These are phyloP conservation scores for Macadamia integrifolia DNA, from an alignment of 164 flowering plant species.

Conservation along the genomic window DNA sequence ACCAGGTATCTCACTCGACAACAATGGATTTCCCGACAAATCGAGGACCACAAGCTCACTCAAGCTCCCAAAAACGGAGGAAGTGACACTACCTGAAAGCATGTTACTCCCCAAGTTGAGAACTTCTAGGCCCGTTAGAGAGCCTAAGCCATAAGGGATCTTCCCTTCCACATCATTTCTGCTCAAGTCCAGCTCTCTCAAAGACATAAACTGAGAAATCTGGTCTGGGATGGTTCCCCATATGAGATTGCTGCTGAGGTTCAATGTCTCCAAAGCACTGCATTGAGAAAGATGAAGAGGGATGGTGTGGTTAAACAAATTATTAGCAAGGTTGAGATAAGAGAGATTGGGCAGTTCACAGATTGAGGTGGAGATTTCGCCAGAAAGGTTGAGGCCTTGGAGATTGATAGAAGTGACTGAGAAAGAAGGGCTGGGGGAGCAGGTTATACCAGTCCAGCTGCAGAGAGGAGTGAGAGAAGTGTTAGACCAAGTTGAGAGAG, in stretches of 20 bases:
- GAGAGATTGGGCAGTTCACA: slow-evolving; percentile 52
- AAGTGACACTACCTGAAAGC: slow-evolving; percentile 60
- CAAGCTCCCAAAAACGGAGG: slow-evolving; percentile 45
- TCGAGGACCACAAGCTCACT: slow-evolving; percentile 64
- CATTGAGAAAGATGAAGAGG: slow-evolving; percentile 77
- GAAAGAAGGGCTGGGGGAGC: slow-evolving; percentile 26
- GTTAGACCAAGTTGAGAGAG: slow-evolving; percentile 74
- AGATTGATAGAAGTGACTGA: slow-evolving; percentile 52
- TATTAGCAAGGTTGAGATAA: slow-evolving; percentile 64
- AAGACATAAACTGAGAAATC: slow-evolving; percentile 46
- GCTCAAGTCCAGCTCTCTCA: slow-evolving; percentile 65
- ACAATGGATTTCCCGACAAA: slow-evolving; percentile 54
- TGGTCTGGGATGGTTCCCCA: slow-evolving; percentile 86
- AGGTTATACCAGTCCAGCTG: slow-evolving; percentile 81
- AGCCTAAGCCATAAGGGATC: slow-evolving; percentile 56
- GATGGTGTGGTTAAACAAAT: slow-evolving; percentile 65
- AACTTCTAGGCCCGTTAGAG: slow-evolving; percentile 40
- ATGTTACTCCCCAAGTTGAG: slow-evolving; percentile 71
- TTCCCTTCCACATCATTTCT: slow-evolving; percentile 59
- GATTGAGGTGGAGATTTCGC: slow-evolving; percentile 61
- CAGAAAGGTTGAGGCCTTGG: slow-evolving; percentile 69
- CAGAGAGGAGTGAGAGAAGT: slow-evolving; percentile 40
- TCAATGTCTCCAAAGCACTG: slow-evolving; percentile 42
- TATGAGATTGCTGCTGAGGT: slow-evolving; percentile 72
- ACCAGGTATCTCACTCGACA: slow-evolving; percentile 59